Evolutionary conservation across 345 rosid species (phyloP), one percentile per base, ranked within the genome.

Genomic region (Murraya koenigii): DNA sequence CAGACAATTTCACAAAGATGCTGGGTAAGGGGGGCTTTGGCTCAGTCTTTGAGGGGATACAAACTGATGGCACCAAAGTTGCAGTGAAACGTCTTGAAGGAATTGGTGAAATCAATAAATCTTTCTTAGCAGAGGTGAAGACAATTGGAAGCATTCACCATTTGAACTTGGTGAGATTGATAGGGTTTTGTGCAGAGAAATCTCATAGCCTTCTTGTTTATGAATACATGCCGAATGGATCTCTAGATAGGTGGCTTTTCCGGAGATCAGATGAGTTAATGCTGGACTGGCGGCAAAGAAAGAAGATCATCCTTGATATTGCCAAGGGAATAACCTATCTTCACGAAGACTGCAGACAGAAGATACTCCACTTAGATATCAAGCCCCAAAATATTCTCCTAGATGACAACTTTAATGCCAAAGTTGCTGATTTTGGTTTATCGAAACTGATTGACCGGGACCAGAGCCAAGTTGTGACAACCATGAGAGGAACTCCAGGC

Each of bases 11-110:
- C 55, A 35, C 22, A 6, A 41, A 52, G 33, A 79, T 44, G 59
- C 83, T 83, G 44, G 88, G 88, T 2, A 14, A 77, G 59, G 86
- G 88, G 5, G 88, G 86, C 5, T 85, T 85, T 3, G 86, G 88
- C 26, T 69, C 77, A 15, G 88, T 83, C 2, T 79, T 76, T 66
- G 60, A 76, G 60, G 86, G 86, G 7, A 77, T 38, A 72, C 55
- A 83, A 41, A 1, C 3, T 10, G 72, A 81, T 70, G 78, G 86
- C 39, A 66, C 69, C 6, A 77, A 38, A 76, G 28, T 85, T 33
- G 86, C 88, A 23, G 85, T 83, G 67, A 86, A 86, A 75, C 67
- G 52, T 35, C 84, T 85, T 13, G 69, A 81, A 11, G 49, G 79
- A 8, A 73, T 79, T 6, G 66, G 79, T 25, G 82, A 80, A 61